Percentiles rank a stretch among this genome's conserved stretches.
Conservation (phyloP, 768 basidiomycete genomes). For the Megacollybia marginata region DNA sequence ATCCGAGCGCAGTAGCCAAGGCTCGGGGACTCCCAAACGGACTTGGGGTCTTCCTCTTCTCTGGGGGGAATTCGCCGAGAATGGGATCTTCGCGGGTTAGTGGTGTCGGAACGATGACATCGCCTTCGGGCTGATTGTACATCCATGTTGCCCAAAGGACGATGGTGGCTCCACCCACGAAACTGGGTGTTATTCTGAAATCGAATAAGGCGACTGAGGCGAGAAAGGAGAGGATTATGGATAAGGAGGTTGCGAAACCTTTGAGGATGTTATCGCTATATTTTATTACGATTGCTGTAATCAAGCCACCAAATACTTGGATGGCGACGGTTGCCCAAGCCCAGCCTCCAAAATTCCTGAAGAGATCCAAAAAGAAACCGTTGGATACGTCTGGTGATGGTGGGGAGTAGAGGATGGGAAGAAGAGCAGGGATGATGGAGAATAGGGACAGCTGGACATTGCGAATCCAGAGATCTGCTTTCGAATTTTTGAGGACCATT, state of each 20-base stretch:
- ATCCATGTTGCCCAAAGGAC: constrained; percentile 89
- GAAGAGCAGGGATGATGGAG: constrained; percentile 82
- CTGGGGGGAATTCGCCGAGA: constrained; percentile 45
- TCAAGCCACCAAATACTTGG: constrained; percentile 88
- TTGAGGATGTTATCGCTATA: constrained; percentile 94
- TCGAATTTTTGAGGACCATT: constrained; percentile 82
- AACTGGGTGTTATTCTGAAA: constrained; percentile 80
- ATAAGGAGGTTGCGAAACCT: constrained; percentile 94
- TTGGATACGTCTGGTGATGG: constrained; percentile 32
- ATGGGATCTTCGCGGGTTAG: constrained; percentile 47
- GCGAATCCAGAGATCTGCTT: constrained; percentile 83
- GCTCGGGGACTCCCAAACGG: constrained; percentile 43
- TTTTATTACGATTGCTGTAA: constrained; percentile 95
- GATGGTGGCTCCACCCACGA: constrained; percentile 78
- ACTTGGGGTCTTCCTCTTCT: constrained; percentile 33
- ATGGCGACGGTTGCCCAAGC: constrained; percentile 89
- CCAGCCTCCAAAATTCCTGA: constrained; percentile 88
- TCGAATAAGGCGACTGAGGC: constrained; percentile 89
- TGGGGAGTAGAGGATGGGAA: constrained; percentile 61
- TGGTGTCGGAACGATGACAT: constrained; percentile 30
- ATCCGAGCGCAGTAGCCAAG: constrained; percentile 29
- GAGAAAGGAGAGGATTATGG: constrained; percentile 92
- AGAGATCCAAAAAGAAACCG: constrained; percentile 50
- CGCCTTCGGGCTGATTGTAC: constrained; percentile 79
- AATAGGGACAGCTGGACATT: constrained; percentile 87